These are phyloP conservation scores for Coniella vitis DNA, from an alignment of 2,329 filamentous ascomycete species.

Conservation along the genomic window DNA sequence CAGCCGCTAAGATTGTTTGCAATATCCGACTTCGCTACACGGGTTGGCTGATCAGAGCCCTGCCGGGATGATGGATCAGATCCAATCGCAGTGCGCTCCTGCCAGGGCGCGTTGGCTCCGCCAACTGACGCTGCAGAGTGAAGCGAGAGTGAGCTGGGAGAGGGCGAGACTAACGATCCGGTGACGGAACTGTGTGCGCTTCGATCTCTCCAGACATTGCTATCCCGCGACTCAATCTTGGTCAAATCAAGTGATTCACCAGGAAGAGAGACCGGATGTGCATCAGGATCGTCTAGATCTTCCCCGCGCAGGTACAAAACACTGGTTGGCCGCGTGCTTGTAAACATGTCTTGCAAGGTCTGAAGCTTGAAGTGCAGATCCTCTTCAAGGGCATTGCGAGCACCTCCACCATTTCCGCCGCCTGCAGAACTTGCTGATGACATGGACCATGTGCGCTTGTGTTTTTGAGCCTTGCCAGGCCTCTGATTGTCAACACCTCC, in stretches of 20 bases:
- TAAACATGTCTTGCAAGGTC: constrained; percentile 81
- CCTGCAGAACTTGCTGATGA: constrained; percentile 66
- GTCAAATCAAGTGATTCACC: constrained; percentile 59
- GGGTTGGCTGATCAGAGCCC: constrained; percentile 46
- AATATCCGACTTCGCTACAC: constrained; percentile 48
- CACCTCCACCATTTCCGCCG: constrained; percentile 28
- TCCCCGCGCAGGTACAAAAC: constrained; percentile 71
- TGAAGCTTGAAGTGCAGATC: constrained; percentile 74
- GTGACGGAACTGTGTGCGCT: constrained; percentile 52
- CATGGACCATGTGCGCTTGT: constrained; percentile 94
- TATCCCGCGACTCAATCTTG: constrained; percentile 43
- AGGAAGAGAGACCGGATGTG: constrained; percentile 66
- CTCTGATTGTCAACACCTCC: constrained; percentile 43
- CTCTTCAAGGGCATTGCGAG: constrained; percentile 55
- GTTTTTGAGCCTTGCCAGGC: constrained; percentile 78
- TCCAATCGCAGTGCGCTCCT: constrained; percentile 48
- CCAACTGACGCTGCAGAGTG: constrained; percentile 47
- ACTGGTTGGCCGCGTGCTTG: constrained; percentile 71
- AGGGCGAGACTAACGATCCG: constrained; percentile 58
- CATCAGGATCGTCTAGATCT: constrained; percentile 71
- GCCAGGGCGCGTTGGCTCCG: constrained; percentile 43
- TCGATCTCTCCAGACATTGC: constrained; percentile 42
- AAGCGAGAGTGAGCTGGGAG: constrained; percentile 58
- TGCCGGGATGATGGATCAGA: constrained; percentile 35
- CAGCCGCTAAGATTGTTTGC: constrained; percentile 66